Evolutionary conservation across 2,329 filamentous ascomycete genomes (phyloP).

Genomic region (Chrysosporium queenslandicum): DNA sequence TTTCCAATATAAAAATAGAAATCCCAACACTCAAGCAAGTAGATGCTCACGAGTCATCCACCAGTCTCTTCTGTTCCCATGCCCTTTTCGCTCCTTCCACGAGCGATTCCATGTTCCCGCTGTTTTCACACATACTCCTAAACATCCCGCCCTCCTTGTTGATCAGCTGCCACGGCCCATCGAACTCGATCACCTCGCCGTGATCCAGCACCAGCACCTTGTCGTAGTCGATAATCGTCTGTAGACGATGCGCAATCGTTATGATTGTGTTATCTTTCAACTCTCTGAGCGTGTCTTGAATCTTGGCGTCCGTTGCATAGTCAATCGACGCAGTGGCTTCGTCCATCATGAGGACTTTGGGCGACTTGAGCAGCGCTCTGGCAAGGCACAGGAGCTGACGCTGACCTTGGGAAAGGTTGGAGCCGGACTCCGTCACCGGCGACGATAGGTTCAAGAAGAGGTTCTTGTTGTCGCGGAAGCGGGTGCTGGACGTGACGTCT

Average conservation of each 20-base stretch:
- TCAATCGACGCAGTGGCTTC: conserved; percentile 97
- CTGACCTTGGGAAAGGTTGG: conserved; percentile 91
- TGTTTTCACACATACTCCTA: conserved; percentile 59
- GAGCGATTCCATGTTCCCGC: conserved; percentile 51
- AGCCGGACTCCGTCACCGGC: conserved; percentile 76
- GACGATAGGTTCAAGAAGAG: conserved; percentile 81
- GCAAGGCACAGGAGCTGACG: conserved; percentile 89
- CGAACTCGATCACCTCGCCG: conserved; percentile 77
- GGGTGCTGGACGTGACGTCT: conserved; percentile 10
- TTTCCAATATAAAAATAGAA: background rate
- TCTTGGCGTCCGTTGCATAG: conserved; percentile 89
- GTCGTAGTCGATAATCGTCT: conserved; percentile 97
- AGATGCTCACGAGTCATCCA: conserved; percentile 32
- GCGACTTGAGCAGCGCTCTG: conserved; percentile 79
- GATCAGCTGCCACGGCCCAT: conserved; percentile 76
- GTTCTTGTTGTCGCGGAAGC: conserved; percentile 68
- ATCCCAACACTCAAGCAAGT: background rate
- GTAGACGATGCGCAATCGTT: conserved; percentile 88
- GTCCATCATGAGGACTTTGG: conserved; percentile 96
- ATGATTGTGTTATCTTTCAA: conserved; percentile 80
- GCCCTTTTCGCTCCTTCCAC: conserved; percentile 45
- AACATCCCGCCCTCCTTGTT: conserved; percentile 58
- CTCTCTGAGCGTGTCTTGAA: conserved; percentile 92
- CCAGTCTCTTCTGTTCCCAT: conserved; percentile 39
- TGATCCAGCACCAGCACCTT: conserved; percentile 92